phyloP scores from a whole-genome alignment of 2,329 filamentous ascomycete species.

The Didymella exigua region DNA sequence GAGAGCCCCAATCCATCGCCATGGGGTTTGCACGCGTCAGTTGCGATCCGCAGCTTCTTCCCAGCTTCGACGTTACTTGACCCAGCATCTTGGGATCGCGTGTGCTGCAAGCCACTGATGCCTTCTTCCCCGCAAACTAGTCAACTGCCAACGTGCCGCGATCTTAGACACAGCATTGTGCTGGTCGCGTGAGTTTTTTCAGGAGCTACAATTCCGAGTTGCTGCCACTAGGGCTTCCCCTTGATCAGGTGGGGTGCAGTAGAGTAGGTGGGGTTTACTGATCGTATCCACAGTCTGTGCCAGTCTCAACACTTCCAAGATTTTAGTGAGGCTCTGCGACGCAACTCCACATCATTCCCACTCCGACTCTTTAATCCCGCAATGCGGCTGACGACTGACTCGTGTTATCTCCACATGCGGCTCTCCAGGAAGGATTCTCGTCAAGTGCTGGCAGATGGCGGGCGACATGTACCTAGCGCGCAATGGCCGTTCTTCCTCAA shows the following conservation, averaged over 20 bases:
- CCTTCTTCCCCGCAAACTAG: constrained; percentile 13
- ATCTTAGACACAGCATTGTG: constrained; percentile 5
- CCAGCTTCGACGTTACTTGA: constrained; percentile 6
- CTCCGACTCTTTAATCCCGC: constrained; percentile 19
- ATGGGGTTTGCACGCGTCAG: constrained; percentile 10
- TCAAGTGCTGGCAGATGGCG: not conserved
- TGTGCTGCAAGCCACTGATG: constrained; percentile 16
- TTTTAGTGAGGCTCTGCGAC: constrained; percentile 21
- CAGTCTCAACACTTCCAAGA: constrained; percentile 17
- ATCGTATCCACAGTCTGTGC: constrained; percentile 14
- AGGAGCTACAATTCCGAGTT: not conserved
- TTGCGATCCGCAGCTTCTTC: constrained; percentile 4
- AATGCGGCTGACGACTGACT: constrained; percentile 20
- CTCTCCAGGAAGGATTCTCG: constrained; percentile 1
- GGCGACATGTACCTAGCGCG: not conserved
- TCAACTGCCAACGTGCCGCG: constrained; percentile 14
- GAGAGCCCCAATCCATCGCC: constrained; percentile 10
- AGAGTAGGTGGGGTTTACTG: constrained; percentile 1
- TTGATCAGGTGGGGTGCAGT: constrained; percentile 1
- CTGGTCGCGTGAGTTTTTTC: constrained; percentile 10
- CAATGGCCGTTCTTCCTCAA: not conserved
- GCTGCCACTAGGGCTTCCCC: not conserved
- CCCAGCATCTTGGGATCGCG: not conserved
- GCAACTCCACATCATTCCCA: constrained; percentile 16
- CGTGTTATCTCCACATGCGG: constrained; percentile 6